Evolutionary conservation across 2,329 filamentous ascomycete genomes (phyloP), one percentile per base, ranked within the genome.

Genomic region (Madurella mycetomatis): DNA sequence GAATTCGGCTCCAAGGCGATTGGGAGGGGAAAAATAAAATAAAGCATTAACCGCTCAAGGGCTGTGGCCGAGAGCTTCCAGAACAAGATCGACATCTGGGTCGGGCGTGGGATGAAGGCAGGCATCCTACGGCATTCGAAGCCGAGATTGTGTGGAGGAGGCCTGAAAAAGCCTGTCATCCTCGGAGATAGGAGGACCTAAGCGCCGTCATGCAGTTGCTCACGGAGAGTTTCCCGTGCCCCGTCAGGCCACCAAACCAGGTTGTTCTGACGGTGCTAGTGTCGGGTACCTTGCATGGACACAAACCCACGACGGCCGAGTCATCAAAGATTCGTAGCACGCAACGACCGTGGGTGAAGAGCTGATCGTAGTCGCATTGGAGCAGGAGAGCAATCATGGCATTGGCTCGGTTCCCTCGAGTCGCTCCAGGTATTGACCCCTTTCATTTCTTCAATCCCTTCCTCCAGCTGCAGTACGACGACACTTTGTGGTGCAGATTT

Each of bases 281-380:
- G 51, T 55, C 62, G 62, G 62, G 62, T 64, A 64, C 62, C 62
- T 64, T 64, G 62, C 62, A 64, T 59, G 49, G 40, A 37, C 34
- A 5, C 9, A 15, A 49, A 11, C n/a, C 13, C 31, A 32, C 19
- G 34, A 37, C 25, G 34, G 34, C 11, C 34, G 13, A 37, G 2
- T 37, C 13, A 15, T 37, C 9, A 12, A 37, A 37, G 34, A 37
- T 15, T 37, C 9, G 13, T 12, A 37, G 34, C 13, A 37, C 9
- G 34, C 9, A 37, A 37, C 34, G 41, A 42, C 47, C 55, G 51
- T 46, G 47, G 49, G 58, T 49, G 57, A 56, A 41, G 46, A 55
- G 56, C 32, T 56, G 55, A 54, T 56, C 41, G 53, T 43, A 50
- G 50, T 56, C 51, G 53, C 51, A 59, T 57, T 17, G 41, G 39